Evolutionary conservation across 257 asterid species (phyloP).

Genomic region (Ocimum tenuiflorum): DNA sequence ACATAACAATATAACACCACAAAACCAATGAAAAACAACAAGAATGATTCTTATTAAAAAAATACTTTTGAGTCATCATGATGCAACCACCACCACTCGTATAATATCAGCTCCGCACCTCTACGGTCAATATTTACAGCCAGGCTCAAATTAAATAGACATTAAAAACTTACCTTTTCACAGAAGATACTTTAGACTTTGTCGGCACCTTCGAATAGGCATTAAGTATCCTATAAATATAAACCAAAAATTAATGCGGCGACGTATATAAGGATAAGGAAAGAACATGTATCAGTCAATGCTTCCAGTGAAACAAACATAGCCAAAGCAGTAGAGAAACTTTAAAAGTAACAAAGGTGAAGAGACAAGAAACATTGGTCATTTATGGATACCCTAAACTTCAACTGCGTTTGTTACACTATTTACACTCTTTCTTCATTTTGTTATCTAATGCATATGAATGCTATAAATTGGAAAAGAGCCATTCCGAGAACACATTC

Average conservation of each 20-base stretch:
- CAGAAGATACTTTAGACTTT: constrained; percentile 53
- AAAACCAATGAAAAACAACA: not conserved
- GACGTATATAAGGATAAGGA: not conserved
- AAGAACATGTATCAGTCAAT: not conserved
- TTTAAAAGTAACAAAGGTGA: not conserved
- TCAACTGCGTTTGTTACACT: not conserved
- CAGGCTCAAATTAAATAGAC: constrained; percentile 1
- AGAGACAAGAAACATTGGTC: not conserved
- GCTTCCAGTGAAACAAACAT: not conserved
- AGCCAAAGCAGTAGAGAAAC: not conserved
- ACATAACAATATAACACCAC: not conserved
- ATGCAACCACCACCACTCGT: constrained; percentile 7
- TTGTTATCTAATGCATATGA: not conserved
- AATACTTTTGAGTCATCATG: not conserved
- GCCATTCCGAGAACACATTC: not conserved
- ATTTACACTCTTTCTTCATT: not conserved
- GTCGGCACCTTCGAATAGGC: constrained; percentile 82
- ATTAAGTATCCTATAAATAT: constrained; percentile 54
- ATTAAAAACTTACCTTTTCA: constrained; percentile 48
- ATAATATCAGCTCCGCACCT: not conserved
- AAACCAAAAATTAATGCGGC: constrained; percentile 1
- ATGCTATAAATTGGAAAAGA: not conserved
- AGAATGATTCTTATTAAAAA: not conserved
- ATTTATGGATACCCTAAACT: not conserved
- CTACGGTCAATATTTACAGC: not conserved